Base-by-base conservation (phyloP, 73 alveolate genomes). In the Paramecium sonneborni region DNA sequence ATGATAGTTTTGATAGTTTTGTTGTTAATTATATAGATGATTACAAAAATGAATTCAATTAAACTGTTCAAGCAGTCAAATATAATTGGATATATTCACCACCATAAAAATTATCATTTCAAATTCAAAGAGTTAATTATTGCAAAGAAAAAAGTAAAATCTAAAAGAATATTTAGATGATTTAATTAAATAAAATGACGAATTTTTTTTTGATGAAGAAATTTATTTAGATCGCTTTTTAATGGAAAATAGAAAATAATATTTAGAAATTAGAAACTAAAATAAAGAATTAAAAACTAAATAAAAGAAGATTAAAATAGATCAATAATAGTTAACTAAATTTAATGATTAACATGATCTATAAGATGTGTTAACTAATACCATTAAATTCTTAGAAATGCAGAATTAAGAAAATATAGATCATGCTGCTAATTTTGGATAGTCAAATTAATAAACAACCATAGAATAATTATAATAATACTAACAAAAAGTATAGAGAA, bases 171-270 rank as follows among this genome's bases (percentile, higher is more conserved):
- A 30, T 43, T 43, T 43, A 79, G 92, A 67, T 39, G 88, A 82
- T 6, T 56, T 90, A 11, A 56, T 76, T 37, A 96, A 97, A 91
- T 21, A 82, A 55, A 92, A 95, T 72, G 92, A 90, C 23, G 85
- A 88, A 18, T 96, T 97, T 85, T 58, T 67, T n/a, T 93, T 97
- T 92, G 98, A 97, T 5, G 74, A 96, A 62, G 95, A 84, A 35
- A 87, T 96, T 8, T 96, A 74, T 52, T 91, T 95, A n/a, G 99
- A 96, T 84, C 90, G 98, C 39, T 95, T 94, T 85, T n/a, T 96
- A 38, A 48, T 39, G 32, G 82, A 94, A 62, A 95, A 96, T 62
- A 92, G 92, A 32, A 32, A 88, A 18, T 76, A 87, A 37, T 88
- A 69, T 44, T 23, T 88, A 1, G 58, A 57, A 70, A 91, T 79